These are phyloP conservation scores for Vicia sativa DNA, from an alignment of 306 rosid species.

Conservation along the genomic window DNA sequence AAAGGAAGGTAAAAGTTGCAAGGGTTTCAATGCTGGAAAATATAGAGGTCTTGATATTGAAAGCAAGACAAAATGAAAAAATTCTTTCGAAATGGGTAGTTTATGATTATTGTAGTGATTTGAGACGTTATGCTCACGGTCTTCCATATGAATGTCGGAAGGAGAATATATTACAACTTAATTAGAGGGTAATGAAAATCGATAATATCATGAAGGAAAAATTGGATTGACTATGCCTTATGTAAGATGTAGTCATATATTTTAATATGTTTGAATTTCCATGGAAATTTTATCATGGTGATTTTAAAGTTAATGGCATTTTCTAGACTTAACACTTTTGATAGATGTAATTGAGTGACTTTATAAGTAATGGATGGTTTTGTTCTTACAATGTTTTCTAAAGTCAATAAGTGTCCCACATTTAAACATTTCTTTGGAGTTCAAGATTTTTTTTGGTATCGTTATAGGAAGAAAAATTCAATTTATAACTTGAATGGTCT, in stretches of 20 bases:
- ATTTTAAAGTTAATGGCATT: constrained; percentile 3
- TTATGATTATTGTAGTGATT: constrained; percentile 49
- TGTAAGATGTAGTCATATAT: background rate
- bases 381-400: background rate
- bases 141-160: constrained; percentile 54
- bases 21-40: background rate
- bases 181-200: background rate
- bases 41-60: constrained; percentile 16
- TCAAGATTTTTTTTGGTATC: no score
- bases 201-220: constrained; percentile 11
- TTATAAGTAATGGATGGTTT: background rate
- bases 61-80: constrained; percentile 26
- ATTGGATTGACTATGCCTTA: background rate
- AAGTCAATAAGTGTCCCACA: no score
- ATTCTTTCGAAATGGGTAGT: constrained; percentile 44
- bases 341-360: constrained; percentile 5
- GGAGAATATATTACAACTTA: constrained; percentile 5
- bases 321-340: constrained; percentile 3
- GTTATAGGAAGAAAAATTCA: no score
- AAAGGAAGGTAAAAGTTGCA: constrained; percentile 23
- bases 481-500: no score
- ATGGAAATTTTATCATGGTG: constrained; percentile 13
- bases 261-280: background rate
- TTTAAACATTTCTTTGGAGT: no score
- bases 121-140: constrained; percentile 56